These are phyloP conservation scores for Nakazawaea holstii DNA, from an alignment of 805 yeast species.

Conservation along the genomic window DNA sequence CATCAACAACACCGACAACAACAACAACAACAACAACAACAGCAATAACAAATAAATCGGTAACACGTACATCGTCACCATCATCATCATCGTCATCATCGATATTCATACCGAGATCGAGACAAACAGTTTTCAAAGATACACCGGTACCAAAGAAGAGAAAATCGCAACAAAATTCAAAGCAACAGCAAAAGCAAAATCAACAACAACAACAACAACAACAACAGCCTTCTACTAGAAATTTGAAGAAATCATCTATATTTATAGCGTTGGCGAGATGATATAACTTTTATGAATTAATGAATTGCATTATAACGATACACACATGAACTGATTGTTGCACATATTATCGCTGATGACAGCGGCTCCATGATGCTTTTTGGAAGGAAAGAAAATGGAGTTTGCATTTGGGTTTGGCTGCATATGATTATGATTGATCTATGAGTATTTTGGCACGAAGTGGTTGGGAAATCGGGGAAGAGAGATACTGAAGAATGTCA, in stretches of 20 bases:
- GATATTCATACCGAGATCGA: conserved; percentile 3
- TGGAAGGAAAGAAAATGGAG: too few species aligned
- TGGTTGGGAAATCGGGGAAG: too few species aligned
- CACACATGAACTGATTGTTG: too few species aligned
- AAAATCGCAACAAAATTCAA: not conserved
- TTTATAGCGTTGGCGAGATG: conserved; percentile 6
- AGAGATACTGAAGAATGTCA: too few species aligned
- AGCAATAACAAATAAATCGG: not conserved
- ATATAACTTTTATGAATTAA: too few species aligned
- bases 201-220: not conserved
- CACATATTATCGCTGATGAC: too few species aligned
- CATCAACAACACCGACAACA: conserved; percentile 14
- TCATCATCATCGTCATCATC: not conserved
- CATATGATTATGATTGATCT: too few species aligned
- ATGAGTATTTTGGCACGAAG: too few species aligned
- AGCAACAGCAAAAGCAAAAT: not conserved
- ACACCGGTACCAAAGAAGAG: not conserved
- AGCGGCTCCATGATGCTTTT: too few species aligned
- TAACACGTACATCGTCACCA: not conserved
- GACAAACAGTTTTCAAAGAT: not conserved
- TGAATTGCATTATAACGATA: too few species aligned
- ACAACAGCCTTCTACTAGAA: not conserved
- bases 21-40: conserved; percentile 12
- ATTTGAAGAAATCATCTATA: conserved; percentile 12
- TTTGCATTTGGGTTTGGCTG: too few species aligned